Evolutionary conservation across 2,329 filamentous ascomycete species (phyloP), one percentile per base, ranked within the genome.

Genomic region (Claviceps africana): DNA sequence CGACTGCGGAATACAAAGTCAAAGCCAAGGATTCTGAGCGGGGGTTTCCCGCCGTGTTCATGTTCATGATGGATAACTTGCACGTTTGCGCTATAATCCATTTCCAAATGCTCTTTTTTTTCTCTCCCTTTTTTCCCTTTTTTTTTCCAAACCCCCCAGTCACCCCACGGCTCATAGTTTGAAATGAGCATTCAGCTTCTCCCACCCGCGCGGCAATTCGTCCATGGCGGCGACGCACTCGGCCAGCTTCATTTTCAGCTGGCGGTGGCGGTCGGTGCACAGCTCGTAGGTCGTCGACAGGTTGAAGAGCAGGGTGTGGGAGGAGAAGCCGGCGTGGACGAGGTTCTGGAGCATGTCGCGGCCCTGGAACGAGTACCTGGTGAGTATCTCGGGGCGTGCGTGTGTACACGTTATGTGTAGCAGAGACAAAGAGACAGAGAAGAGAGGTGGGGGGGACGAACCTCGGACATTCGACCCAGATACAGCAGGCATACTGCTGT

Each of bases 231-330:
- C 83, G 19, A 93, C 74, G 50, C 75, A 78, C 60, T 88, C 85
- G 2, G 85, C 82, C 19, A 97, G 72, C 28, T 71, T 72, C 31
- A 78, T 67, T 72, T 97, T 97, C 59, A 85, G 67, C 13, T 76
- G 76, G 48, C 79, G 73, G 43, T 87, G 79, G 56, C 79, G 77
- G 60, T 97, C 90, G 0, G 86, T 90, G 64, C 86, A 93, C 8
- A 97, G 75, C 67, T 97, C 93, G 64, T 95, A 97, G 60, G 95
- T 80, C 0, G 91, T 97, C 11, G 83, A 82, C 13, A 98, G 68
- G 64, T 97, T 97, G 69, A 96, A 95, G 0, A 94, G 78, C 2
- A 95, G 70, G 0, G 86, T 86, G 56, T 86, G 83, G 53, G 91
- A 96, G 0, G 81, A 78, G 42, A 79, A 72, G 1, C 82, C 79